These are phyloP conservation scores for Blumeria graminis DNA, from an alignment of 2,329 filamentous ascomycete species.

Conservation along the genomic window DNA sequence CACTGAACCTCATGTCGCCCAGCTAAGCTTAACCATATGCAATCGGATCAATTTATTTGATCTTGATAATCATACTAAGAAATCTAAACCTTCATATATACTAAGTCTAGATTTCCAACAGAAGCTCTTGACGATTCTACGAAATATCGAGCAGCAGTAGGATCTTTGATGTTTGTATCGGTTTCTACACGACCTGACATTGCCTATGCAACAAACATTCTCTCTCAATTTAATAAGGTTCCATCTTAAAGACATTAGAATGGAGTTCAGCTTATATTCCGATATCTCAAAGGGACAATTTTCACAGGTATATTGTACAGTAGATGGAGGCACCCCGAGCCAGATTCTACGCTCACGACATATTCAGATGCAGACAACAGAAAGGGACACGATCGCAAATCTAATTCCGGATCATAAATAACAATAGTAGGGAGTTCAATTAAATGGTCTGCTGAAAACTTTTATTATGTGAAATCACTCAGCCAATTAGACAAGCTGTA, in stretches of 20 bases:
- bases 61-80: too few species aligned
- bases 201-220: background rate
- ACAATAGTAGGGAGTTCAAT: background rate
- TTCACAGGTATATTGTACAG: background rate
- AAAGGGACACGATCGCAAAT: background rate
- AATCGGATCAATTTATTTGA: too few species aligned
- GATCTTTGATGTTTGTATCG: background rate
- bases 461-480: too few species aligned
- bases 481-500: too few species aligned
- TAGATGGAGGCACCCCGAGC: background rate
- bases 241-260: background rate
- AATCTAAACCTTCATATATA: too few species aligned
- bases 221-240: background rate
- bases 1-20: too few species aligned
- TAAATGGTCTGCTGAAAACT: background rate
- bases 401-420: background rate
- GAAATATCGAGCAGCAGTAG: background rate
- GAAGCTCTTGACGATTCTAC: too few species aligned
- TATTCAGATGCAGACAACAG: background rate
- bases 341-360: background rate
- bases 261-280: background rate
- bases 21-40: too few species aligned
- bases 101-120: too few species aligned
- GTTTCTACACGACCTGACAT: background rate
- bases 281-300: background rate